Evolutionary conservation across 202 grass and related monocot genomes (phyloP).

Genomic region (Setaria viridis): DNA sequence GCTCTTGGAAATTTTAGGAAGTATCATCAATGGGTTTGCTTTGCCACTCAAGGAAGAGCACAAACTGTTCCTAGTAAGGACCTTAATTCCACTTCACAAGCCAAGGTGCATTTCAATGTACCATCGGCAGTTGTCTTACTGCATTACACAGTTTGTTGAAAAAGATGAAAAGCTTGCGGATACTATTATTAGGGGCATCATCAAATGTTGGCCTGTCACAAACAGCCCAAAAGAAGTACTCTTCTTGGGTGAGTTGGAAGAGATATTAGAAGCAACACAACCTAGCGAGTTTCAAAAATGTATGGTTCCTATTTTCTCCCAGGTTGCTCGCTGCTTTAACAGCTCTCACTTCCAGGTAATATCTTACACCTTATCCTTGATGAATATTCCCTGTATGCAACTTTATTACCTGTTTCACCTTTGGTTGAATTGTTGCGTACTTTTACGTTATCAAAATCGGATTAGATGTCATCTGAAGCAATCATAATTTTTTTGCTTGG

Average conservation of each 20-base stretch:
- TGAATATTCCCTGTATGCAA: background rate
- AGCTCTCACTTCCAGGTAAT: slow-evolving; percentile 77
- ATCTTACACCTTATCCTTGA: background rate
- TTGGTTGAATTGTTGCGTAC: background rate
- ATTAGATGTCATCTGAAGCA: background rate
- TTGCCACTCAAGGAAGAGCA: slow-evolving; percentile 87
- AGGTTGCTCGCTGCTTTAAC: slow-evolving; percentile 63
- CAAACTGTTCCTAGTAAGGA: slow-evolving; percentile 70
- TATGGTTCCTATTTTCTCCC: slow-evolving; percentile 71
- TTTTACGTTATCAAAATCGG: background rate
- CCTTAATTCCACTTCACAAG: slow-evolving; percentile 77
- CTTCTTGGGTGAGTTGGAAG: slow-evolving; percentile 71
- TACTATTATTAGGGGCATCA: slow-evolving; percentile 67
- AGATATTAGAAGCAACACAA: slow-evolving; percentile 63
- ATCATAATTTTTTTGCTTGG: background rate
- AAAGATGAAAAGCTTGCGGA: slow-evolving; percentile 73
- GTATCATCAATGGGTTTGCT: slow-evolving; percentile 86
- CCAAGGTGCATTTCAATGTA: slow-evolving; percentile 58
- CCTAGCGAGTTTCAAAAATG: slow-evolving; percentile 67
- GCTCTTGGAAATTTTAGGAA: slow-evolving; percentile 84
- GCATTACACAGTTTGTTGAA: slow-evolving; percentile 76
- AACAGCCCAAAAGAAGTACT: slow-evolving; percentile 68
- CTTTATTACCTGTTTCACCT: background rate
- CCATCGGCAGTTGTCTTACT: slow-evolving; percentile 65
- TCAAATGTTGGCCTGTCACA: slow-evolving; percentile 80